Base-by-base conservation (phyloP, 2,329 filamentous ascomycete species). In the Hypomyces perniciosus region DNA sequence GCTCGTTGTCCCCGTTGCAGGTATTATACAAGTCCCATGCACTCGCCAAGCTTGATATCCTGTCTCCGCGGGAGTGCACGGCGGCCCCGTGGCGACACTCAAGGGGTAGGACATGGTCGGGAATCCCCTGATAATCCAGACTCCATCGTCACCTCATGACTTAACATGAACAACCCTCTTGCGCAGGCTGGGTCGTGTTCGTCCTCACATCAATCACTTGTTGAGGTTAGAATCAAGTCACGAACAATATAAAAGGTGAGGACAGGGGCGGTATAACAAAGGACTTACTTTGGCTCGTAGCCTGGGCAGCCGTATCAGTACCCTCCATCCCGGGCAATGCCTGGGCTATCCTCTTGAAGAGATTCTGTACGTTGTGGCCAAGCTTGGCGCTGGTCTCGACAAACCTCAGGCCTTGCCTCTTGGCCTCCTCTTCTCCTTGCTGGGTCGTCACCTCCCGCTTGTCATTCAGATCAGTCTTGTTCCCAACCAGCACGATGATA, bases 401-500 rank as follows among this genome's bases (percentile, higher is more conserved):
- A 66, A 99, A 99, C 88, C 99, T 96, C 60, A 96, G 76, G 59
- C 93, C 93, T 71, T 96, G 92, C 78, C 92, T 92, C 81, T 95
- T 96, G 40, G 92, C 92, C 74, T 99, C 93, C 62, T 97, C 93
- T 71, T 99, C 93, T 54, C 93, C 93, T 71, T 97, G 91, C 65
- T 88, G 85, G 34, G 90, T 95, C 39, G 92, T 99, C 54, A 99
- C 93, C 72, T 99, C 92, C 50, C 93, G 83, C 80, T 96, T 97
- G 71, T 99, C 93, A 71, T 93, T 95, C 70, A 99, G 72, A 78
- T 99, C 93, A 41, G 93, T 99, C 84, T 99, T 99, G 79, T 99
- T 99, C 59, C 93, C 93, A 37, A 99, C 95, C 43, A 99, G 76
- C 43, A 99, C 93, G 63, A 99, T 97, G 63, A 99, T 99, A 54